Conservation (phyloP, 2,329 filamentous ascomycete species). For the Pseudogymnoascus sp. region DNA sequence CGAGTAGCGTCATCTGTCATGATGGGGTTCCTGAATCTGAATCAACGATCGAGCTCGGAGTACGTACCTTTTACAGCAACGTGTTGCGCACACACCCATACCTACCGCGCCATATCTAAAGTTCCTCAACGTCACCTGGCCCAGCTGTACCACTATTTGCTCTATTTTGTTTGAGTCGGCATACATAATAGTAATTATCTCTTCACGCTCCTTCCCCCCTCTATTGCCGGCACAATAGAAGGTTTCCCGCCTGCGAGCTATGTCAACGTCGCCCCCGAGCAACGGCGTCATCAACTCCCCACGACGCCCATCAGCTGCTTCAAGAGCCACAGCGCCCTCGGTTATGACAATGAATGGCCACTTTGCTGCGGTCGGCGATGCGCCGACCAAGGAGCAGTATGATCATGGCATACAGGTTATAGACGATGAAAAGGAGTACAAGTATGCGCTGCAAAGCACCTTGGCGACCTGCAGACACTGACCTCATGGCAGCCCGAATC, state of each 20-base stretch:
- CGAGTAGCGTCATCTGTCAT: not conserved
- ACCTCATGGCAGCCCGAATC: conserved; percentile 50
- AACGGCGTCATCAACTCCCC: conserved; percentile 16
- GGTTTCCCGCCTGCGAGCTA: conserved; percentile 1
- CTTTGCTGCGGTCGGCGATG: conserved; percentile 66
- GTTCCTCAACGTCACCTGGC: not conserved
- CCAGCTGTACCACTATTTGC: not conserved
- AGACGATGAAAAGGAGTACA: conserved; percentile 94
- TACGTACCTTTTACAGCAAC: not conserved
- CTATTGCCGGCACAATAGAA: conserved; percentile 7
- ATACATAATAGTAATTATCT: conserved; percentile 1
- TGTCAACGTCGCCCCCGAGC: conserved; percentile 21
- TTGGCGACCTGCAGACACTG: conserved; percentile 6
- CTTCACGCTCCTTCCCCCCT: conserved; percentile 4
- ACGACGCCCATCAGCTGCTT: conserved; percentile 24
- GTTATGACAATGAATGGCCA: conserved; percentile 64
- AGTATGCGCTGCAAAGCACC: conserved; percentile 49
- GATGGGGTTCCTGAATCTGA: not conserved
- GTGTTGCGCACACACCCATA: conserved; percentile 1
- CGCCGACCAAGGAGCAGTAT: conserved; percentile 60
- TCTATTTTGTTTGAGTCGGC: conserved; percentile 2
- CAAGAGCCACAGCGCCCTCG: conserved; percentile 28
- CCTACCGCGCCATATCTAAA: not conserved
- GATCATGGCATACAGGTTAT: conserved; percentile 96
- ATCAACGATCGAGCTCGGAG: not conserved